Percentiles rank a stretch among this genome's conserved stretches.
Conservation (phyloP, 139 green algal genomes). For the Tetraselmis striata region DNA sequence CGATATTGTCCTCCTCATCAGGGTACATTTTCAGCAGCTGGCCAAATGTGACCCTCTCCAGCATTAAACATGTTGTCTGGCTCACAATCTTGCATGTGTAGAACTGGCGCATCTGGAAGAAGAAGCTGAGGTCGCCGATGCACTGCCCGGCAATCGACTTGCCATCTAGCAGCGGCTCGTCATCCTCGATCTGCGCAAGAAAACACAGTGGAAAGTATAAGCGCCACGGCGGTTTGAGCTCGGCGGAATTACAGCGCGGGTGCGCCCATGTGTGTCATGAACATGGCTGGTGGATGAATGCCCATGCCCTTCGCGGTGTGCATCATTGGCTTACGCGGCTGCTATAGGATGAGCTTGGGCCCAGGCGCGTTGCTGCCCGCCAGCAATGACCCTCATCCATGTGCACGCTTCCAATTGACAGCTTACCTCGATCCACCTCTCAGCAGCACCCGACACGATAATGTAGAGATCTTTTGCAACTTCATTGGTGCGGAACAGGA, state of each 20-base stretch:
- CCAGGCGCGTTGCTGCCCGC: too few relatives aligned
- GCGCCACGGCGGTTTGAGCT: too few relatives aligned
- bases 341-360: too few relatives aligned
- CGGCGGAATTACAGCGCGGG: too few relatives aligned
- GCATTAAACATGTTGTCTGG: background rate
- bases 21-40: slow-evolving; percentile 32
- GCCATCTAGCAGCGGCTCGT: slow-evolving; percentile 9
- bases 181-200: slow-evolving; percentile 10
- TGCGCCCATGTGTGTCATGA: too few relatives aligned
- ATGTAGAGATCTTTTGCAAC: slow-evolving; percentile 27
- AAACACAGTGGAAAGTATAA: too few relatives aligned
- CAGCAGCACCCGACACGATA: slow-evolving; percentile 10
- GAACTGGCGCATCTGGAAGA: slow-evolving; percentile 26
- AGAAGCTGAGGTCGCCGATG: slow-evolving; percentile 21
- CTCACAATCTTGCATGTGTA: slow-evolving; percentile 15
- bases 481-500: slow-evolving; percentile 25
- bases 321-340: too few relatives aligned
- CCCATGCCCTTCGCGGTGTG: too few relatives aligned
- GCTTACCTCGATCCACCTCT: slow-evolving; percentile 4
- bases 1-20: slow-evolving; percentile 18
- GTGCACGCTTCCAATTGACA: too few relatives aligned
- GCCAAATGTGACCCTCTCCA: slow-evolving; percentile 6
- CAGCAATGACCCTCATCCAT: too few relatives aligned
- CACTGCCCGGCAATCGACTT: slow-evolving; percentile 11
- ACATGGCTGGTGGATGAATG: too few relatives aligned